Percentiles rank a stretch among this genome's conserved stretches.
These are phyloP conservation scores for Phytopythium delawarense DNA, from an alignment of 352 stramenopile species.

Conservation along the genomic window DNA sequence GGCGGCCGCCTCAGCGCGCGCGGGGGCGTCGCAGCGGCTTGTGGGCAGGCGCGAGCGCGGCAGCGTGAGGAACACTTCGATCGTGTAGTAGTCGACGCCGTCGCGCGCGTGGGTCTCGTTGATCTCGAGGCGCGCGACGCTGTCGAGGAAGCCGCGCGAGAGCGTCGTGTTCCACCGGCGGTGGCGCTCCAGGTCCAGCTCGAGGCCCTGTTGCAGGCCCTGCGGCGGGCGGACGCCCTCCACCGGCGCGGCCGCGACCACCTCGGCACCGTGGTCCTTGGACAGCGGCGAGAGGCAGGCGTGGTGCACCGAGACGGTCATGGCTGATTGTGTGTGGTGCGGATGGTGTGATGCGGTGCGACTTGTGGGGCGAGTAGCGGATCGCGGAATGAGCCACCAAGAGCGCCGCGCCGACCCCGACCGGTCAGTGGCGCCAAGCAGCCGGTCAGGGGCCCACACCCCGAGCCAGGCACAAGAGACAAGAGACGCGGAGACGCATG, in stretches of 20 bases:
- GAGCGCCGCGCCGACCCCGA: too few species aligned
- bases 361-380: not conserved
- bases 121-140: conserved; percentile 47
- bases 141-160: conserved; percentile 35
- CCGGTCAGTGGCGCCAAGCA: not conserved
- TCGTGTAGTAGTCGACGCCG: conserved; percentile 27
- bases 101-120: conserved; percentile 18
- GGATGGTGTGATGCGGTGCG: not conserved
- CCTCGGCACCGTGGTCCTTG: conserved; percentile 24
- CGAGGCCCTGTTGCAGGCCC: conserved; percentile 18
- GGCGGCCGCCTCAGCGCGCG: not conserved
- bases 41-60: conserved; percentile 28
- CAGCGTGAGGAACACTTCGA: conserved; percentile 38
- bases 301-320: conserved; percentile 14
- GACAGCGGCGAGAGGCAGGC: conserved; percentile 18
- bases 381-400: conserved; percentile 1
- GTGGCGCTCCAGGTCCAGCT: conserved; percentile 30
- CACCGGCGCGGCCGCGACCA: conserved; percentile 9
- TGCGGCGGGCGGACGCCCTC: conserved; percentile 15
- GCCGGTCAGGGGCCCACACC: not conserved
- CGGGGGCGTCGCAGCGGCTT: conserved; percentile 11
- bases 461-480: not conserved
- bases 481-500: conserved; percentile 3
- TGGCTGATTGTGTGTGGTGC: not conserved
- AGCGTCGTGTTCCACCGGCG: conserved; percentile 26